Base-by-base conservation (phyloP, 495 filamentous ascomycete species). In the Talaromyces stipitatus region DNA sequence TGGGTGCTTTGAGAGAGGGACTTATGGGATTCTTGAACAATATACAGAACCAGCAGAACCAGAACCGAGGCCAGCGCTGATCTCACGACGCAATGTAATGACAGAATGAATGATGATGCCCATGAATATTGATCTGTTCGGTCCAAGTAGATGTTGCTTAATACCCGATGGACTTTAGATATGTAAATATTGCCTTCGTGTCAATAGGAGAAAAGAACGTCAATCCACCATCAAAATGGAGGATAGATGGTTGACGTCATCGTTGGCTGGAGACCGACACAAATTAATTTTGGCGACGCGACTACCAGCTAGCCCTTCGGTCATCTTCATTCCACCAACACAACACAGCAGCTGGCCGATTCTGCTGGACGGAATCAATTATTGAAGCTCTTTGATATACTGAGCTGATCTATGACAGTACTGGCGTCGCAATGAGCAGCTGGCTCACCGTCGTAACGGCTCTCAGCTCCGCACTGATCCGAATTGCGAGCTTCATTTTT, bases 401-500 rank as follows among this genome's bases (percentile, higher is more conserved):
- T 41, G 16, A 41, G 11, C 0, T 18, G 18, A 18, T 9, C 18
- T 18, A 9, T 41, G n/a, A 20, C 3, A 9, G 5, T 18, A n/a
- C 22, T 48, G 4, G 5, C 26, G 18, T 41, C 33, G 24, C 29
- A 4, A 55, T 55, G 54, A 55, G 33, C 27, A 46, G 3, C 27
- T 55, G 32, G 54, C 54, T 55, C 33, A 41, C 54, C 10, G 10
- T 62, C 50, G 59, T 53, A 27, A 63, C 66, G 16, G 71, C 72
- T 20, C 61, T 76, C 12, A 89, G 83, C 72, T 94, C 91, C 8
- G 58, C 78, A 1, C 65, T 64, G 2, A 63, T 96, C 50, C 79
- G 91, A 51, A 23, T 84, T 1, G 56, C 76, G 11, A 74, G 80
- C 55, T 94, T 86, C 65, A 61, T 91, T 56, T 96, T 97, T 66